A percentile compares a stretch with the other conserved stretches of the same genome.
These are phyloP conservation scores for Cornus florida DNA, from an alignment of 148 eudicot genomes.

Conservation along the genomic window DNA sequence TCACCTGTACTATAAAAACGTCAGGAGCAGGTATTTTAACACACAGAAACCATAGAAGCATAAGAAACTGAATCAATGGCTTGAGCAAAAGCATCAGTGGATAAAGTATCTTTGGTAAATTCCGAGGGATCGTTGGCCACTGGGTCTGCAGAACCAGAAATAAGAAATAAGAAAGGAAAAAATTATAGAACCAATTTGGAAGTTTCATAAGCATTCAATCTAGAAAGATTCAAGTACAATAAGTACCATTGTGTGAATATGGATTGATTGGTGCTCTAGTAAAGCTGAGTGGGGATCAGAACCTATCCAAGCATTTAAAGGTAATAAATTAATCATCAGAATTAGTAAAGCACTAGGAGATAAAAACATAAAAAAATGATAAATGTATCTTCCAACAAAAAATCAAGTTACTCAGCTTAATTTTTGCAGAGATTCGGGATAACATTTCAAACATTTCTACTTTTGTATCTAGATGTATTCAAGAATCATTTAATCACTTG, in stretches of 20 bases:
- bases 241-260: conserved; percentile 78
- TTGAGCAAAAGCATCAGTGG: conserved; percentile 72
- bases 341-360: neutral
- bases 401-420: neutral
- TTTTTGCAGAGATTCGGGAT: neutral
- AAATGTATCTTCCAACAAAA: neutral
- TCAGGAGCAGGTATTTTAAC: conserved; percentile 88
- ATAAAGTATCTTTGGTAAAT: conserved; percentile 59
- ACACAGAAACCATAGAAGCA: conserved; percentile 92
- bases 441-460: neutral
- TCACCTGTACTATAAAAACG: conserved; percentile 86
- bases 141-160: conserved; percentile 53
- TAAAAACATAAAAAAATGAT: too few species aligned
- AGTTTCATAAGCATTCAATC: neutral
- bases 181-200: neutral
- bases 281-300: conserved; percentile 86
- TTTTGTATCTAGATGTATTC: neutral
- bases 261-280: conserved; percentile 70
- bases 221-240: neutral
- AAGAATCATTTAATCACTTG: neutral
- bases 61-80: conserved; percentile 74
- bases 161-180: neutral
- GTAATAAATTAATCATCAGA: neutral
- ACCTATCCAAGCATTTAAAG: conserved; percentile 43
- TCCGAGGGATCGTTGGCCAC: conserved; percentile 66